Evolutionary conservation across 352 stramenopile genomes (phyloP), one percentile per base, ranked within the genome.

Genomic region (Thraustochytrium sp.): DNA sequence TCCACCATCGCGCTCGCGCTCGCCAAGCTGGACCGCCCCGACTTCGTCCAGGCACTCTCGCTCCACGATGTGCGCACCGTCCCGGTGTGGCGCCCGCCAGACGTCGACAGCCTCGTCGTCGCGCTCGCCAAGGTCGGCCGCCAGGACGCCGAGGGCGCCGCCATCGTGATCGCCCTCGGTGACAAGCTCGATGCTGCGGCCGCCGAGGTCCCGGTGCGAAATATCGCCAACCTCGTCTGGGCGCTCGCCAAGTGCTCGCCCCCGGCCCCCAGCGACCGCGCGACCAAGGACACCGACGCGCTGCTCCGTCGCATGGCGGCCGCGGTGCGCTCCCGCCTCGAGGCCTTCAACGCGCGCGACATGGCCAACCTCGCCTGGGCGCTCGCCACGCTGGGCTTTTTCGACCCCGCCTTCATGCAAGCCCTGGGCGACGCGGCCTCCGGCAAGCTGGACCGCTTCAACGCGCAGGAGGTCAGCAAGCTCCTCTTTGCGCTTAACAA

Each of bases 401-500:
- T 37, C 11, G 68, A 80, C 26, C 21, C 31, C 9, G n/a, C 4
- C 11, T 46, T 80, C 9, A 46, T 55, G 53, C 68, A 80, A 26
- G 38, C 36, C 36, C 68, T 80, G 23, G 68, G 44, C 1, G 68
- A 80, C 51, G 40, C 31, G 2, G 68, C 68, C 31, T 68, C 68
- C 5, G 34, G 8, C 2, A 61, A 72, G 16, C 40, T 80, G 13
- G n/a, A 63, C 23, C 13, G 76, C 18, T 80, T 80, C 68, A 80
- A 80, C 38, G 42, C 68, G n/a, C 68, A 80, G 76, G 68, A 80
- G 38, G 26, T 23, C 44, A 80, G 68, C 51, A 80, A 80, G 53
- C 48, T 80, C 8, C 68, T 80, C 13, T 80, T 80, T 72, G 68
- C 68, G 51, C 53, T 80, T 26, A 77, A 77, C 23, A 80, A 80